Percentiles rank a stretch among this genome's conserved stretches.
Conservation (phyloP, 192 early-diverging fungal species). For the Coemansia sp. region DNA sequence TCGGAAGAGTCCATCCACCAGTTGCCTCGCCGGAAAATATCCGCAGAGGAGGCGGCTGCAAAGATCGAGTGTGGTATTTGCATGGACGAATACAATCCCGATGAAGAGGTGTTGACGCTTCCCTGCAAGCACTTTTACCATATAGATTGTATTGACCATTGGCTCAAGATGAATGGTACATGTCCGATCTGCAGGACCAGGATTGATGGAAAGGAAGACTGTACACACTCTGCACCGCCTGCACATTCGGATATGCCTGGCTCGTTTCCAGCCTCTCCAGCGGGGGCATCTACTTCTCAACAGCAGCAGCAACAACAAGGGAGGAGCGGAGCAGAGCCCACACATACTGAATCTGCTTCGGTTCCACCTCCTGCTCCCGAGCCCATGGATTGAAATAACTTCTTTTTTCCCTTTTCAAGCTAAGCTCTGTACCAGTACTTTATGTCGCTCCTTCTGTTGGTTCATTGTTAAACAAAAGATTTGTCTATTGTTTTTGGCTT, state of each 20-base stretch:
- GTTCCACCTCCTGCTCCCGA: constrained; percentile 20
- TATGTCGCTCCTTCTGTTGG: not conserved
- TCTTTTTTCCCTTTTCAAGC: not conserved
- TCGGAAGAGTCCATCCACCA: constrained; percentile 70
- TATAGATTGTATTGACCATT: constrained; percentile 81
- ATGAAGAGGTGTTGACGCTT: constrained; percentile 66
- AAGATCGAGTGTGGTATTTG: constrained; percentile 84
- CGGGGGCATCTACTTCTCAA: constrained; percentile 7
- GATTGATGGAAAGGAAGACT: constrained; percentile 26
- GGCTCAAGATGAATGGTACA: constrained; percentile 92
- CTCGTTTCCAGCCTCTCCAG: constrained; percentile 41
- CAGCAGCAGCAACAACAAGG: constrained; percentile 1
- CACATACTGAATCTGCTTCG: constrained; percentile 1
- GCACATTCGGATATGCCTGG: constrained; percentile 47
- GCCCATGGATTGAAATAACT: constrained; percentile 25
- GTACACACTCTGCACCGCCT: constrained; percentile 8
- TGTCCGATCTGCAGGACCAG: constrained; percentile 80
- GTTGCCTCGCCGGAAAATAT: constrained; percentile 60
- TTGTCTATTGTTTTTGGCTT: not conserved
- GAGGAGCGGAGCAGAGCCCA: not conserved
- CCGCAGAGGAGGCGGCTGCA: constrained; percentile 57
- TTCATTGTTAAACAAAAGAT: not conserved
- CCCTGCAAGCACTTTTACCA: constrained; percentile 92
- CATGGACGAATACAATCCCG: constrained; percentile 78
- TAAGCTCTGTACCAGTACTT: constrained; percentile 8